Evolutionary conservation across 1,284 basidiomycete species (phyloP).

Genomic region (Tilletia walkeri): DNA sequence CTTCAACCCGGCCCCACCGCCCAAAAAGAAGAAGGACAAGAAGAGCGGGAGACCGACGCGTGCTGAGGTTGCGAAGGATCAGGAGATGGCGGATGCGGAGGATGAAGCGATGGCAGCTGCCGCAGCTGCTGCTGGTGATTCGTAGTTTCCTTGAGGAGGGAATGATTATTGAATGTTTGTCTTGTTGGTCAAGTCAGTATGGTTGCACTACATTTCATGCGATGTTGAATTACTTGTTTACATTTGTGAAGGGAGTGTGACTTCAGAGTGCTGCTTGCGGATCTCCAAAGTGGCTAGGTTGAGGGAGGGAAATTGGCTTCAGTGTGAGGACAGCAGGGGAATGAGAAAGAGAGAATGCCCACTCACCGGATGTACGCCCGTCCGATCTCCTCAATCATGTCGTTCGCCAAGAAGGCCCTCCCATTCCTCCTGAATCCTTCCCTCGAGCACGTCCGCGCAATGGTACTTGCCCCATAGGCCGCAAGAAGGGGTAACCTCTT

Average conservation of each 20-base stretch:
- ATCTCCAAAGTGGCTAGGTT: slow-evolving; percentile 19
- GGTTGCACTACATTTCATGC: too few species aligned
- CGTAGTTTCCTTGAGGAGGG: too few species aligned
- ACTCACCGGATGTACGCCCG: slow-evolving; percentile 50
- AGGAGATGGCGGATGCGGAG: slow-evolving; percentile 3
- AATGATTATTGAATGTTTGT: too few species aligned
- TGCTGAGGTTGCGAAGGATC: background rate
- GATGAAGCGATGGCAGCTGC: slow-evolving; percentile 10
- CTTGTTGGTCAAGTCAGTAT: background rate
- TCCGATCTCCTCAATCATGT: slow-evolving; percentile 64
- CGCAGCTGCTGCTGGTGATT: background rate
- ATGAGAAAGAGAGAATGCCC: background rate
- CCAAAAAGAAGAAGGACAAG: background rate
- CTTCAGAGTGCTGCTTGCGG: slow-evolving; percentile 17
- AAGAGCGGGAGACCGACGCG: slow-evolving; percentile 10
- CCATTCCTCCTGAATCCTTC: slow-evolving; percentile 73
- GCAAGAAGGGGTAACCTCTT: slow-evolving; percentile 73
- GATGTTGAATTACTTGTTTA: too few species aligned
- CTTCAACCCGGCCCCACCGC: slow-evolving; percentile 8
- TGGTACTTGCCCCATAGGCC: slow-evolving; percentile 80
- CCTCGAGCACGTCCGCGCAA: slow-evolving; percentile 78
- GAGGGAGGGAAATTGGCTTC: background rate
- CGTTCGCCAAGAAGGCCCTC: slow-evolving; percentile 81
- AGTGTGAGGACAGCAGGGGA: background rate
- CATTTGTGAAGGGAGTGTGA: background rate